Base-by-base conservation (phyloP, 352 stramenopile species). In the Pythium utonaiense region DNA sequence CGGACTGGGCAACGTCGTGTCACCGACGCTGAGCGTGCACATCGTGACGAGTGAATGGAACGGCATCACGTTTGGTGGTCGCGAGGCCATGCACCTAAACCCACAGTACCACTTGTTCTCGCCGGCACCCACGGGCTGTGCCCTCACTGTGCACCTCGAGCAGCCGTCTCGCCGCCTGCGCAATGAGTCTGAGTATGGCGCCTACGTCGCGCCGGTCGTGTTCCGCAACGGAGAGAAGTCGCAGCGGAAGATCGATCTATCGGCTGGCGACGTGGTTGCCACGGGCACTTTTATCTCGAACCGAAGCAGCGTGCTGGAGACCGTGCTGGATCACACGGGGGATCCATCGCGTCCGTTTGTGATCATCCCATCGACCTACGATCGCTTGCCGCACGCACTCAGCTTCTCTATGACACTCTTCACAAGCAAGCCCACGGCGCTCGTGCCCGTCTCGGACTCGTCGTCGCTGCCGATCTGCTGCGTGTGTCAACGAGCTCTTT, bases 261-360 rank as follows among this genome's bases (percentile, higher is more conserved):
- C 70, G 10, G 53, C 63, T 0, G 70, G 83, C 28, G 83, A 94
- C 53, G 78, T 94, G 10, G 66, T 94, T 24, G 77, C 83, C 45
- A 93, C 77, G 5, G 85, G 85, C 31, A 94, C 83, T 12, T 94
- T 94, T 59, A 91, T 94, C 50, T 94, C 84, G 28, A 94, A 87
- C 67, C 82, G 84, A 36, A 92, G 84, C 53, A 91, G 77, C 28
- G 40, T 92, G 47, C 36, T 92, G 10, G 77, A 89, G 31, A 60
- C 78, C 8, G 60, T 65, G 30, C 77, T 90, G 21, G 73, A 79
- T n/a, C 57, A 65, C 17, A 49, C 55, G 13, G 40, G 8, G 1
- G 52, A 64, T 19, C 31, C 42, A 28, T 45, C 47, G 21, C 45
- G 49, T 10, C 67, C 66, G 45, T 74, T 70, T 57, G 70, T 71